phyloP scores from a whole-genome alignment of 2,329 filamentous ascomycete genomes.

The Coniochaeta hoffmannii region DNA sequence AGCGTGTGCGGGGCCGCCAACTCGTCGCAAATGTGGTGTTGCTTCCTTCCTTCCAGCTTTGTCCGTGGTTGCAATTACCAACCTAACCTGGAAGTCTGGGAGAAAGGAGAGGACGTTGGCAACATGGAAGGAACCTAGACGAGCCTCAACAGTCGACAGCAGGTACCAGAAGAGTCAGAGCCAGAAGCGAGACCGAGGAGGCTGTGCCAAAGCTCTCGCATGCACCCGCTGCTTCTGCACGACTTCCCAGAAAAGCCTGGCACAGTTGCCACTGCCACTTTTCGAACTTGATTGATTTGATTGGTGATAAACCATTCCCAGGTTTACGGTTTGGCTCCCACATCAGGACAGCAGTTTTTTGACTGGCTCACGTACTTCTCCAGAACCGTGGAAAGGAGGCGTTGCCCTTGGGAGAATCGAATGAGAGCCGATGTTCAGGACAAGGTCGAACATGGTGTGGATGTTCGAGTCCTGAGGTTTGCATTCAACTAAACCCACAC shows the following conservation, averaged over 20 bases:
- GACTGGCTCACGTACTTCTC: not conserved
- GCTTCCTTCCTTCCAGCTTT: not conserved
- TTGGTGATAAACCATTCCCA: not conserved
- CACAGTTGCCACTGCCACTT: not conserved
- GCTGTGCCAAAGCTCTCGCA: slow-evolving; percentile 1
- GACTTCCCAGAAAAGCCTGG: not conserved
- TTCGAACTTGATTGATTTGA: not conserved
- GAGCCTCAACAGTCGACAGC: too few species aligned
- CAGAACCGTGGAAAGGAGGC: not conserved
- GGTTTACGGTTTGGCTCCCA: not conserved
- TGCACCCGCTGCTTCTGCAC: not conserved
- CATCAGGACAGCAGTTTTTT: not conserved
- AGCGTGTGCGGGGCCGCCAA: not conserved
- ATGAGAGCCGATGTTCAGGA: too few species aligned
- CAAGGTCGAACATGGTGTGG: too few species aligned
- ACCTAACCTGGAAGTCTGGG: too few species aligned
- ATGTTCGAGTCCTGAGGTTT: too few species aligned
- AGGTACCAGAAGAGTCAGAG: not conserved
- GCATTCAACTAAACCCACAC: too few species aligned
- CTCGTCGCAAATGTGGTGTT: not conserved
- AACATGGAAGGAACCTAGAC: too few species aligned
- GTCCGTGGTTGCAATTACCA: too few species aligned
- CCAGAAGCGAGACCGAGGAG: not conserved
- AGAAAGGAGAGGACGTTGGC: too few species aligned
- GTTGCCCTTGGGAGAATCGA: too few species aligned